phyloP scores from a whole-genome alignment of 306 rosid species.

The Lathyrus sativus region DNA sequence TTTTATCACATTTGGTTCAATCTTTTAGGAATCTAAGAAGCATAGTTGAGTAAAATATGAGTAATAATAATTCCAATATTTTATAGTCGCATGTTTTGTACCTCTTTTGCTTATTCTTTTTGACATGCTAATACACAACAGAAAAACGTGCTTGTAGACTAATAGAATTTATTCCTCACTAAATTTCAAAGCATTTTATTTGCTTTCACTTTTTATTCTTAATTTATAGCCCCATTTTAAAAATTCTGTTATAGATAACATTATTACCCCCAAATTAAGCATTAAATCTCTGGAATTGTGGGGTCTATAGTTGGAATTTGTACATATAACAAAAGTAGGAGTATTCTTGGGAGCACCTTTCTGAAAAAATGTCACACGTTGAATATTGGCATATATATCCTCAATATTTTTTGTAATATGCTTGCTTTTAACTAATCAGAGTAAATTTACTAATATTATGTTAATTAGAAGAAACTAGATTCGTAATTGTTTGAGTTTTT shows the following conservation, averaged over 20 bases:
- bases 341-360: not conserved
- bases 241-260: not conserved
- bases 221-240: not conserved
- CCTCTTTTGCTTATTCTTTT: constrained; percentile 16
- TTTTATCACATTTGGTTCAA: too few species aligned
- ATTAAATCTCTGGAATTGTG: constrained; percentile 1
- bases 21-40: too few species aligned
- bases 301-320: not conserved
- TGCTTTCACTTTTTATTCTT: not conserved
- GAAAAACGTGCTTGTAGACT: constrained; percentile 3
- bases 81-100: constrained; percentile 45
- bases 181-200: not conserved
- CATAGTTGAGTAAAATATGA: too few species aligned
- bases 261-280: constrained; percentile 3
- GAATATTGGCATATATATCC: not conserved
- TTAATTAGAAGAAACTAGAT: too few species aligned
- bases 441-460: too few species aligned
- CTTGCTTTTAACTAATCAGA: not conserved
- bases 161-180: not conserved
- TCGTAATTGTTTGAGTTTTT: too few species aligned
- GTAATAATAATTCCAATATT: too few species aligned
- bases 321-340: not conserved
- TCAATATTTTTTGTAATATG: not conserved
- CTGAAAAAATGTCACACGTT: not conserved
- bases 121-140: not conserved